Evolutionary conservation across 257 asterid genomes (phyloP), one percentile per base, ranked within the genome.

Genomic region (Schizonepeta tenuifolia): DNA sequence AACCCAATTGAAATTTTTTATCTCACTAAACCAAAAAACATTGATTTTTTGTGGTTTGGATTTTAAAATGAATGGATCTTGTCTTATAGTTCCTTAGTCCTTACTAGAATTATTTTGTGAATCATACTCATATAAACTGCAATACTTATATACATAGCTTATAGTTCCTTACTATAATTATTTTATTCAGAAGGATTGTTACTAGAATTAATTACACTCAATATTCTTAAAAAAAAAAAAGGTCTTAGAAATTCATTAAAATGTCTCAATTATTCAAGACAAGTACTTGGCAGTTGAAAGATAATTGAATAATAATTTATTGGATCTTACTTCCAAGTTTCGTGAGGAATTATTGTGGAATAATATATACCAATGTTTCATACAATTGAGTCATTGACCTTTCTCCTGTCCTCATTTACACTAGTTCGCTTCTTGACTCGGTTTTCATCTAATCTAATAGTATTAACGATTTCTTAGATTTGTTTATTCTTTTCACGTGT

Each of bases 321-420:
- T 68, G 65, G 70, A 75, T 77, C 76, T 51, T 18, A 60, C 53
- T 33, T 75, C 68, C 55, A 22, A 55, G 38, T 64, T 73, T 44
- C 26, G n/a, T 21, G 47, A 64, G 55, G 64, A 36, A 54, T 65
- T 70, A 26, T 60, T 47, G 49, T 66, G 57, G 79, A 75, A 38
- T 36, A 31, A 31, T 28, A 78, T 80, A 82, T 67, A 49, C 75
- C 77, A 49, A 62, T 64, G 31, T 49, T 22, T 55, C 44, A 41
- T 43, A 64, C 47, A 51, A 60, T 79, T 5, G 36, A 31, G 36
- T 31, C 36, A 31, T 31, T 83, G 85, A 79, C 84, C 65, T 4
- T 1, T 75, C 66, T 78, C 22, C 53, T 33, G 64, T 69, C 71
- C 38, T 47, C 75, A 69, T 41, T 38, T 18, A 5, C 6, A 51